These are phyloP conservation scores for Xylaria sp. DNA, from an alignment of 2,329 filamentous ascomycete genomes.

Conservation along the genomic window DNA sequence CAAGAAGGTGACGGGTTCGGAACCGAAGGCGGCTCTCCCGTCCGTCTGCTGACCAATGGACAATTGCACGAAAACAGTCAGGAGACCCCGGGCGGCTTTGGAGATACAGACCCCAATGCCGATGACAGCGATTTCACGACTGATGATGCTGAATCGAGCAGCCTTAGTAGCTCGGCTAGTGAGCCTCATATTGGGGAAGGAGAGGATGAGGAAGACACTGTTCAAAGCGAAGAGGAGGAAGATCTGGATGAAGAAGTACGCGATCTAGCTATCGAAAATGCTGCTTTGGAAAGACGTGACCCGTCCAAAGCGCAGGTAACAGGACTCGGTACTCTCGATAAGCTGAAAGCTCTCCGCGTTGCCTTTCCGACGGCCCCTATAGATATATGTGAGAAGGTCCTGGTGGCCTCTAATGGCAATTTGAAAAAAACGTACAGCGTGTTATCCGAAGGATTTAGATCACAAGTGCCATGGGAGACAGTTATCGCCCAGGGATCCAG, in stretches of 20 bases:
- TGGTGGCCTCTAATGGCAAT: slow-evolving; percentile 52
- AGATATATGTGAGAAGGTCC: slow-evolving; percentile 52
- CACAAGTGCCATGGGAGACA: slow-evolving; percentile 45
- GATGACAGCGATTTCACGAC: slow-evolving; percentile 46
- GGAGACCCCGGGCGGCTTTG: slow-evolving; percentile 44
- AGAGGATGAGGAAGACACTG: slow-evolving; percentile 25
- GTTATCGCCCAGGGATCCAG: slow-evolving; percentile 22
- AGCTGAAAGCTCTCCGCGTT: slow-evolving; percentile 52
- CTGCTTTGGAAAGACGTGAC: slow-evolving; percentile 35
- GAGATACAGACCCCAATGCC: slow-evolving; percentile 50
- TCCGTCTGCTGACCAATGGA: slow-evolving; percentile 49
- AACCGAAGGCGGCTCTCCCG: slow-evolving; percentile 46
- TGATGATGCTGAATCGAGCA: slow-evolving; percentile 28
- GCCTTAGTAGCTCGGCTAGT: slow-evolving; percentile 12
- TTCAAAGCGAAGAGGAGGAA: slow-evolving; percentile 44
- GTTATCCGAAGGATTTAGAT: slow-evolving; percentile 50
- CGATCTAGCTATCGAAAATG: slow-evolving; percentile 56
- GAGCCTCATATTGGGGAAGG: slow-evolving; percentile 1
- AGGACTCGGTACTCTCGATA: slow-evolving; percentile 48
- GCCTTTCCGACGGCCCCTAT: slow-evolving; percentile 58
- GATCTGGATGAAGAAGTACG: slow-evolving; percentile 54
- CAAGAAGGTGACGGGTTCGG: slow-evolving; percentile 47
- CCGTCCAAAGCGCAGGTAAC: slow-evolving; percentile 2
- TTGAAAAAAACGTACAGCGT: slow-evolving; percentile 53
- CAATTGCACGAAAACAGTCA: slow-evolving; percentile 34